Evolutionary conservation across 495 filamentous ascomycete genomes (phyloP).

Genomic region (Xylaria bambusicola): DNA sequence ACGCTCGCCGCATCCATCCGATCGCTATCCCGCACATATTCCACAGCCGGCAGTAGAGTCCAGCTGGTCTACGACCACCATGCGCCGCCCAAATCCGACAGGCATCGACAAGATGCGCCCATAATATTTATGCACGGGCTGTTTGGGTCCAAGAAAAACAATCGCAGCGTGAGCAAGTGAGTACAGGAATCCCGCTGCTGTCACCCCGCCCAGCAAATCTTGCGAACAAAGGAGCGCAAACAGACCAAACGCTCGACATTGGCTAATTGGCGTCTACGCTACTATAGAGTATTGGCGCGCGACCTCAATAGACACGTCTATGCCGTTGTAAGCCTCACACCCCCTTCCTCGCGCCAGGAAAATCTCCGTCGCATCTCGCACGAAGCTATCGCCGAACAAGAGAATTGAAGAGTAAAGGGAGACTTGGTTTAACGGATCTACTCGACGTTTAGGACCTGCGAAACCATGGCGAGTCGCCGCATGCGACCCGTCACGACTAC

Average conservation of each 20-base stretch:
- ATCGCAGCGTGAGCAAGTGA: constrained; percentile 95
- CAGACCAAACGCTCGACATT: neutral
- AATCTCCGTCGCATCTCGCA: neutral
- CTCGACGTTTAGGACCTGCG: constrained; percentile 71
- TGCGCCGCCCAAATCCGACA: constrained; percentile 45
- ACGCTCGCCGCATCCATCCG: neutral
- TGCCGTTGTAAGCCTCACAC: constrained; percentile 63
- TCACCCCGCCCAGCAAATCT: neutral
- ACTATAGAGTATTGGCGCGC: constrained; percentile 70
- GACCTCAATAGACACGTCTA: constrained; percentile 83
- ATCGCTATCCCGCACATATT: neutral
- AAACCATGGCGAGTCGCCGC: constrained; percentile 91
- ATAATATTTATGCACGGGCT: constrained; percentile 92
- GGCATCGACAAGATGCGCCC: constrained; percentile 55
- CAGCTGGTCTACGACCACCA: constrained; percentile 62
- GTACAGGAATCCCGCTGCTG: constrained; percentile 31
- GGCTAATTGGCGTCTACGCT: constrained; percentile 14
- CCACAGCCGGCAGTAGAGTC: constrained; percentile 25
- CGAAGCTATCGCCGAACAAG: neutral
- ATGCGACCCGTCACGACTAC: constrained; percentile 79
- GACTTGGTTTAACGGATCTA: constrained; percentile 12
- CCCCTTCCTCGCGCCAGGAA: neutral
- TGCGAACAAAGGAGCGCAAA: neutral
- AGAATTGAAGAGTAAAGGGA: neutral
- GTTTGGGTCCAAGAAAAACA: constrained; percentile 96